Base-by-base conservation (phyloP, 2,329 filamentous ascomycete genomes). In the Diaporthe sp. region DNA sequence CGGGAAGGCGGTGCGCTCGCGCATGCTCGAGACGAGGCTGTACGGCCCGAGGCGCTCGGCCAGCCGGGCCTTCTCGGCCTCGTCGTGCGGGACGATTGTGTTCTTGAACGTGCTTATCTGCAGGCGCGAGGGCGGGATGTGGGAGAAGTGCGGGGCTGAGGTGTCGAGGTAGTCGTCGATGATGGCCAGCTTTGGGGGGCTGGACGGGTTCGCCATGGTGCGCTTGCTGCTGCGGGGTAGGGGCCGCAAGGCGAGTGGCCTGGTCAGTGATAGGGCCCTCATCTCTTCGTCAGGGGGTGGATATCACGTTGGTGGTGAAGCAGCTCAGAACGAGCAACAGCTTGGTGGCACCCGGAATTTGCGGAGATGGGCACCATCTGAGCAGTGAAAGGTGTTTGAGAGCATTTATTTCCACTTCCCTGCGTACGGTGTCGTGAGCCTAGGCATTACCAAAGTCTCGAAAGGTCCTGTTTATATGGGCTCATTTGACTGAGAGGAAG, bases 1-100 rank as follows among this genome's bases (percentile, higher is more conserved):
- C 0, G 90, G 87, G 78, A 94, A 92, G 0, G 91, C 86, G 0
- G 92, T 94, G 39, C 92, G 90, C 82, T 94, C 92, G 75, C 92
- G 89, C 89, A 94, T 92, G 1, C 88, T 88, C 37, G 80, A 82
- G 62, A 94, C 88, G 67, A 91, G 84, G 22, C 86, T 84, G 81
- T 90, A 94, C 0, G 90, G 89, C 67, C 86, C 82, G 4, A 94
- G 87, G 13, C 90, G 88, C 34, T 86, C 82, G 76, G 91, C 84
- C 8, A 93, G 51, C 13, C 37, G 34, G 22, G 49, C 9, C 0
- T 37, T 71, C 22, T 42, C 84, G 37, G 78, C 65, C 51, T 84
- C 76, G 76, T 86, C 76, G 70, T 84, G 80, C 75, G 80, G 85
- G 49, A 89, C 84, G 37, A 92, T 85, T 0, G 91, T 92, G 61